Evolutionary conservation across 108 stramenopile species (phyloP).

Genomic region (Conticribra guillardii): DNA sequence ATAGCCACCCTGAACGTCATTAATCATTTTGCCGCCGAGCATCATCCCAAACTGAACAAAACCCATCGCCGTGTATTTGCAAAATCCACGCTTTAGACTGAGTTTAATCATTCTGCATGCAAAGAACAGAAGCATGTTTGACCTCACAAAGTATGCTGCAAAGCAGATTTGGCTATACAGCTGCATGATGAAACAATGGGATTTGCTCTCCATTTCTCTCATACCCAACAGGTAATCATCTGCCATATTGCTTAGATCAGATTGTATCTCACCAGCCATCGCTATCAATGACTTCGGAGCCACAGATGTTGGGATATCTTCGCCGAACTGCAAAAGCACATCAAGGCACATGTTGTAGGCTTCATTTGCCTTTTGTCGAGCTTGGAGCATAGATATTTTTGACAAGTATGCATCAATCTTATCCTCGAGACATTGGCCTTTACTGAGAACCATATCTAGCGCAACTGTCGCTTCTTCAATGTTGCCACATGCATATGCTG

Average conservation of each 20-base stretch:
- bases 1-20: background rate
- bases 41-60: background rate
- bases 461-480: slow-evolving; percentile 1
- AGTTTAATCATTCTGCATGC: background rate
- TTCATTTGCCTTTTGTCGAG: background rate
- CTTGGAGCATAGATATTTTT: background rate
- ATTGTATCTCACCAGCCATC: background rate
- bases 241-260: background rate
- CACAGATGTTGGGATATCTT: background rate
- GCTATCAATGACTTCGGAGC: background rate
- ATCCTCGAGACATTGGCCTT: slow-evolving; percentile 12
- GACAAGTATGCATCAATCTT: slow-evolving; percentile 8
- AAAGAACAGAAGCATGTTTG: background rate
- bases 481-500: slow-evolving; percentile 2
- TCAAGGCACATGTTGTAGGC: slow-evolving; percentile 2
- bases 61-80: background rate
- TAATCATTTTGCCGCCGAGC: background rate
- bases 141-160: background rate
- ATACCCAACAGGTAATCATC: background rate
- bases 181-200: background rate
- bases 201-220: background rate
- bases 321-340: slow-evolving; percentile 2
- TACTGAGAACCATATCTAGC: background rate
- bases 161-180: background rate
- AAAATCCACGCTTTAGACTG: background rate